phyloP scores from a whole-genome alignment of 2,329 filamentous ascomycete genomes.

The Aspergillus ochraceus region DNA sequence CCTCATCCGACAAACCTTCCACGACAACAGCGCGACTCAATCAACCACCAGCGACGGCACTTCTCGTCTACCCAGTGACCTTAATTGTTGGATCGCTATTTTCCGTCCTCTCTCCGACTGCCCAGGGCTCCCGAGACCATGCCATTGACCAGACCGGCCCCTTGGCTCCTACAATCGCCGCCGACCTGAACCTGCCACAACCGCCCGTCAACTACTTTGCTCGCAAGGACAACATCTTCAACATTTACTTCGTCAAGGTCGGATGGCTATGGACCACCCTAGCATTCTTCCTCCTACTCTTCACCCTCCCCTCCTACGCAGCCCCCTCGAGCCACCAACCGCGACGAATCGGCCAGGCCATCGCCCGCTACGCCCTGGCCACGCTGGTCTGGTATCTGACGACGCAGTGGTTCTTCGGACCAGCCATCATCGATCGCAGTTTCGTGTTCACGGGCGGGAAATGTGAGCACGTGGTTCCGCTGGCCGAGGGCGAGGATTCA shows the following conservation, averaged over 20 bases:
- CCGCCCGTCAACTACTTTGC: slow-evolving; percentile 72
- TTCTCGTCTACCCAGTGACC: slow-evolving; percentile 73
- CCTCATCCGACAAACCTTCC: slow-evolving; percentile 11
- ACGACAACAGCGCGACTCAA: slow-evolving; percentile 6
- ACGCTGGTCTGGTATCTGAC: slow-evolving; percentile 81
- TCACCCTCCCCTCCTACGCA: slow-evolving; percentile 63
- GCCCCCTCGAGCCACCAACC: slow-evolving; percentile 44
- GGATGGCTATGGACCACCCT: slow-evolving; percentile 90
- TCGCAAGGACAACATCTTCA: slow-evolving; percentile 89
- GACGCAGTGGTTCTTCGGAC: slow-evolving; percentile 97
- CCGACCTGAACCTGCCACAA: slow-evolving; percentile 28
- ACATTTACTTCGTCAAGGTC: slow-evolving; percentile 88
- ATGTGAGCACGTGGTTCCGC: slow-evolving; percentile 64
- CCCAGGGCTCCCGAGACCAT: slow-evolving; percentile 45
- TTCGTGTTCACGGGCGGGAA: slow-evolving; percentile 86
- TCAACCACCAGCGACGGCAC: slow-evolving; percentile 41
- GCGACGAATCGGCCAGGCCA: slow-evolving; percentile 57
- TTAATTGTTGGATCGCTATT: slow-evolving; percentile 81
- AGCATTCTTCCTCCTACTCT: slow-evolving; percentile 69
- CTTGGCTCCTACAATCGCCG: slow-evolving; percentile 34
- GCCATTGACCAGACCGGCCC: slow-evolving; percentile 61
- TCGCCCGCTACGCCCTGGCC: slow-evolving; percentile 67
- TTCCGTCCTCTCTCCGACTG: slow-evolving; percentile 72
- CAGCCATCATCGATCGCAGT: slow-evolving; percentile 82
- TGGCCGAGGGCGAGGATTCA: slow-evolving; percentile 33